phyloP scores from a whole-genome alignment of 257 asterid species.

The Ilex aquifolium region DNA sequence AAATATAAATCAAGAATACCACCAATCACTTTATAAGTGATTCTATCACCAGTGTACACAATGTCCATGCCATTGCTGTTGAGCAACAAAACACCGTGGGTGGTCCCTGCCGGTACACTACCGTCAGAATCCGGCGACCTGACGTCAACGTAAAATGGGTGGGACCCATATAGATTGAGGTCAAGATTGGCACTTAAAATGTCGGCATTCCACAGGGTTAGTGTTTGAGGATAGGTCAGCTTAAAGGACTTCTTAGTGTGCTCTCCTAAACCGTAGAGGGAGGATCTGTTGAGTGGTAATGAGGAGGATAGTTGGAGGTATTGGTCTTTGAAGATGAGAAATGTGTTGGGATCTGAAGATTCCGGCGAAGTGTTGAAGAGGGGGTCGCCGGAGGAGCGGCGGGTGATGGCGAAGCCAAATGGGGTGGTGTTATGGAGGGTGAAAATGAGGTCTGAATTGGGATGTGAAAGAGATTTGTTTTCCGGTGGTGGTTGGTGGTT shows the following conservation, averaged over 20 bases:
- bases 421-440: conserved; percentile 33
- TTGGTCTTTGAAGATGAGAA: conserved; percentile 19
- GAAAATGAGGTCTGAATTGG: conserved; percentile 28
- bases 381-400: conserved; percentile 30
- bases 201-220: neutral
- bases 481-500: neutral
- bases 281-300: neutral
- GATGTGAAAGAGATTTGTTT: conserved; percentile 6
- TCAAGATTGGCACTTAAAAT: neutral
- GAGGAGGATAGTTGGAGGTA: neutral
- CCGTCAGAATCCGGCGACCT: neutral
- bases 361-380: conserved; percentile 32
- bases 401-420: conserved; percentile 29
- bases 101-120: neutral
- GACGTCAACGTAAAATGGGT: neutral
- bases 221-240: neutral
- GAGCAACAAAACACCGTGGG: conserved; percentile 25
- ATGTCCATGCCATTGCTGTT: conserved; percentile 31
- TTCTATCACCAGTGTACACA: conserved; percentile 17
- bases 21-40: conserved; percentile 26
- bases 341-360: conserved; percentile 12
- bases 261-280: neutral
- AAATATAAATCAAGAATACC: conserved; percentile 23
- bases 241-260: neutral
- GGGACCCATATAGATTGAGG: neutral